These are phyloP conservation scores for Cadophora malorum DNA, from an alignment of 2,329 filamentous ascomycete genomes.

Conservation along the genomic window DNA sequence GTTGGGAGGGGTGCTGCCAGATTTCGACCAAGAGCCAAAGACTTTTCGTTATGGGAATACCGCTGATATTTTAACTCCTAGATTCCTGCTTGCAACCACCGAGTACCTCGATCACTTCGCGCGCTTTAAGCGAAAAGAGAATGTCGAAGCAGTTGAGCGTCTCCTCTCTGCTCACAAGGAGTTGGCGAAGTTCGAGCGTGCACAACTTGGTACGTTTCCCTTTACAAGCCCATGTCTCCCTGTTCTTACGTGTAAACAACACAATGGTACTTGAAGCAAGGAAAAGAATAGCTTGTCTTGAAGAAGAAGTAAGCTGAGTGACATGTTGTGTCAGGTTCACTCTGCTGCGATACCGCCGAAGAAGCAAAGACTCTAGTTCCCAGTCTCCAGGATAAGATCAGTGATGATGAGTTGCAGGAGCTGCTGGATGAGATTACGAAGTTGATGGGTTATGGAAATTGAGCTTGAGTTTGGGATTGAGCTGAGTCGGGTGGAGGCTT, in stretches of 20 bases:
- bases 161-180: constrained; percentile 80
- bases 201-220: constrained; percentile 75
- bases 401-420: constrained; percentile 85
- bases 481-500: background rate
- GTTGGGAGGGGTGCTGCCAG: background rate
- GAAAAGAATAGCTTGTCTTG: background rate
- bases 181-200: constrained; percentile 90
- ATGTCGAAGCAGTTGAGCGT: constrained; percentile 91
- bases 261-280: background rate
- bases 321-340: constrained; percentile 66
- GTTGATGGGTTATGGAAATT: constrained; percentile 53
- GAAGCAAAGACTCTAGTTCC: constrained; percentile 97
- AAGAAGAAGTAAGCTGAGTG: constrained; percentile 15
- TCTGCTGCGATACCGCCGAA: constrained; percentile 91
- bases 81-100: constrained; percentile 84
- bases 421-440: constrained; percentile 91
- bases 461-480: background rate
- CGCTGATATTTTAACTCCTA: constrained; percentile 43
- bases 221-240: background rate
- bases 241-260: too few species aligned
- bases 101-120: constrained; percentile 95
- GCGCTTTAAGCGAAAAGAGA: constrained; percentile 93
- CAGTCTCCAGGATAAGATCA: constrained; percentile 86
- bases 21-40: background rate
- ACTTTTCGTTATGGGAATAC: background rate